A percentile compares a stretch with the other conserved stretches of the same genome.
These are phyloP conservation scores for Stentor roeselii DNA, from an alignment of 73 alveolate species.

Conservation along the genomic window DNA sequence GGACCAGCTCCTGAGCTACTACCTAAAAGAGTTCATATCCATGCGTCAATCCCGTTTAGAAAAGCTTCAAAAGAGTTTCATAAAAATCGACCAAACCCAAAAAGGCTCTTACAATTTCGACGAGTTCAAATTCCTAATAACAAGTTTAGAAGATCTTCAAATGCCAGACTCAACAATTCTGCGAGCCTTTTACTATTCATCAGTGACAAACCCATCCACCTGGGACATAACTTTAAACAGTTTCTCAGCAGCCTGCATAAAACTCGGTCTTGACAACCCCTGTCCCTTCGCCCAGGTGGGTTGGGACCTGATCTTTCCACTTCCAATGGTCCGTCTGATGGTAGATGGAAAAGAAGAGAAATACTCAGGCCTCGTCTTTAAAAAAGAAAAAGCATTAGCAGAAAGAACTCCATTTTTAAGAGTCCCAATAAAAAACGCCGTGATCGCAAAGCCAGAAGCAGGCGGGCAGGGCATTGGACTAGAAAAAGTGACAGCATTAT, in stretches of 20 bases:
- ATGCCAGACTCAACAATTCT: not conserved
- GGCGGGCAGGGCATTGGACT: not conserved
- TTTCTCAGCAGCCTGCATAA: not conserved
- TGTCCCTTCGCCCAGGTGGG: not conserved
- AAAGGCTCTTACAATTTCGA: conserved; percentile 50
- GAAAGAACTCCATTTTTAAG: not conserved
- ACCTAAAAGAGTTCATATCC: conserved; percentile 41
- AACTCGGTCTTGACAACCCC: conserved; percentile 1
- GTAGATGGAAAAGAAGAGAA: conserved; percentile 19
- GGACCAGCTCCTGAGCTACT: conserved; percentile 34
- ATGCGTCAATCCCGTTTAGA: conserved; percentile 40
- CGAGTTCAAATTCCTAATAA: conserved; percentile 34
- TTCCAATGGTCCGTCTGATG: not conserved
- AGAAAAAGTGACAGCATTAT: not conserved
- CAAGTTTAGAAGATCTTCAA: not conserved
- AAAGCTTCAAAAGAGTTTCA: conserved; percentile 38
- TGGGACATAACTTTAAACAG: not conserved
- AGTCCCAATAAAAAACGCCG: not conserved
- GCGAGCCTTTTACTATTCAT: not conserved
- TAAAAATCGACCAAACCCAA: conserved; percentile 35
- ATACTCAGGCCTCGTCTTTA: not conserved
- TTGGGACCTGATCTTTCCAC: not conserved
- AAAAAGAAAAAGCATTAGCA: not conserved
- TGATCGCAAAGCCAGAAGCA: not conserved
- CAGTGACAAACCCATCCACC: not conserved